phyloP scores from a whole-genome alignment of 805 yeast species.

The Metschnikowia hibisci region DNA sequence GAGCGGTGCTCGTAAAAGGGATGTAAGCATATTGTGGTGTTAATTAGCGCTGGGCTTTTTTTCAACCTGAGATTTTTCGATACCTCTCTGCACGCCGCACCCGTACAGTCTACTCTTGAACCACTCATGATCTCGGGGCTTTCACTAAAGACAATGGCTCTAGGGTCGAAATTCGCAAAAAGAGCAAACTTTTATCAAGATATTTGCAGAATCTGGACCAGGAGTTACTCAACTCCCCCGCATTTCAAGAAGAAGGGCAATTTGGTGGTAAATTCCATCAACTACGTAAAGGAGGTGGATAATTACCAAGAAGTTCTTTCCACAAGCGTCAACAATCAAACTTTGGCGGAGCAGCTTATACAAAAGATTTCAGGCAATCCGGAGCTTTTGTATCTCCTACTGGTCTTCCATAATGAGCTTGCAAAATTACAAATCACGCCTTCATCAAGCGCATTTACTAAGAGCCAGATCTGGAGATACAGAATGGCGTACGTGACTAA shows the following conservation, averaged over 20 bases:
- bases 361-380: conserved; percentile 21
- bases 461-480: conserved; percentile 17
- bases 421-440: conserved; percentile 25
- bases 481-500: conserved; percentile 19
- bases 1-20: conserved; percentile 11
- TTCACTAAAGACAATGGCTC: neutral
- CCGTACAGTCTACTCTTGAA: neutral
- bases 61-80: conserved; percentile 2
- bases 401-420: conserved; percentile 32
- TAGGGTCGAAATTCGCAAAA: too few species aligned
- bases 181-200: too few species aligned
- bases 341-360: conserved; percentile 25
- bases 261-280: conserved; percentile 18
- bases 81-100: conserved; percentile 2
- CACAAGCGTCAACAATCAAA: conserved; percentile 16
- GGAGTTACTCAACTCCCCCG: conserved; percentile 11
- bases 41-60: neutral
- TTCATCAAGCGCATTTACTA: conserved; percentile 8
- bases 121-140: neutral
- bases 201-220: neutral
- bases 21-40: conserved; percentile 8
- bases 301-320: conserved; percentile 21
- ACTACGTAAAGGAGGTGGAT: conserved; percentile 29
- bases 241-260: conserved; percentile 12
- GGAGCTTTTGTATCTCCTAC: conserved; percentile 29